Evolutionary conservation across 192 early-diverging fungal species (phyloP).

Genomic region (Backusella circina): DNA sequence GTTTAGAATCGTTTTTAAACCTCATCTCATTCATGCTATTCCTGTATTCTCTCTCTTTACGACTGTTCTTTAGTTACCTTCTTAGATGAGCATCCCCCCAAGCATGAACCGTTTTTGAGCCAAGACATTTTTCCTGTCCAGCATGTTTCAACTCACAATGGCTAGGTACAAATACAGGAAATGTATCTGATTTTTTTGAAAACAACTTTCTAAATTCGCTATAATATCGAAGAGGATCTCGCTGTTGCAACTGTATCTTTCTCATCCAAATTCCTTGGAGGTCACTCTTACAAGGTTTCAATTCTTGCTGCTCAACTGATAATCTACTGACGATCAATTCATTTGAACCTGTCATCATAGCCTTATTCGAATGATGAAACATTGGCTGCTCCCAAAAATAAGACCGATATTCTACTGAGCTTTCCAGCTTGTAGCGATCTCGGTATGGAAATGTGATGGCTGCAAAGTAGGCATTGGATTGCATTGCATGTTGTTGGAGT

Average conservation of each 20-base stretch:
- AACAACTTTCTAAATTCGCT: background rate
- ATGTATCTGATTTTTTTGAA: background rate
- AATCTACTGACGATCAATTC: background rate
- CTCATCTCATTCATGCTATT: background rate
- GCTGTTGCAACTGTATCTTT: background rate
- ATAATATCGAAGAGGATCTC: background rate
- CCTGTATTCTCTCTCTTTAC: background rate
- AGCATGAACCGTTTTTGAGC: slow-evolving; percentile 15
- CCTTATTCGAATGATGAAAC: slow-evolving; percentile 7
- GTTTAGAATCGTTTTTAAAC: background rate
- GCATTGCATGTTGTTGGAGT: slow-evolving; percentile 7
- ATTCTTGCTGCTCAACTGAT: background rate
- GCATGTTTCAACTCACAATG: background rate
- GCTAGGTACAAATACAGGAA: background rate
- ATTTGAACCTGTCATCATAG: slow-evolving; percentile 15
- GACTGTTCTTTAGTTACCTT: background rate
- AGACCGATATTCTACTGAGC: slow-evolving; percentile 20
- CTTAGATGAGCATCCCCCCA: slow-evolving; percentile 24
- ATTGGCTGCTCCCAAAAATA: slow-evolving; percentile 24
- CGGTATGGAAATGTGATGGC: slow-evolving; percentile 6
- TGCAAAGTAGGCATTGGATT: slow-evolving; percentile 25
- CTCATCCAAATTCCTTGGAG: slow-evolving; percentile 13
- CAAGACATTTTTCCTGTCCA: background rate
- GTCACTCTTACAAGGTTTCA: background rate
- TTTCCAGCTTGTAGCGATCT: slow-evolving; percentile 3